Base-by-base conservation (phyloP, 108 stramenopile genomes). In the Stephanodiscus triporus region DNA sequence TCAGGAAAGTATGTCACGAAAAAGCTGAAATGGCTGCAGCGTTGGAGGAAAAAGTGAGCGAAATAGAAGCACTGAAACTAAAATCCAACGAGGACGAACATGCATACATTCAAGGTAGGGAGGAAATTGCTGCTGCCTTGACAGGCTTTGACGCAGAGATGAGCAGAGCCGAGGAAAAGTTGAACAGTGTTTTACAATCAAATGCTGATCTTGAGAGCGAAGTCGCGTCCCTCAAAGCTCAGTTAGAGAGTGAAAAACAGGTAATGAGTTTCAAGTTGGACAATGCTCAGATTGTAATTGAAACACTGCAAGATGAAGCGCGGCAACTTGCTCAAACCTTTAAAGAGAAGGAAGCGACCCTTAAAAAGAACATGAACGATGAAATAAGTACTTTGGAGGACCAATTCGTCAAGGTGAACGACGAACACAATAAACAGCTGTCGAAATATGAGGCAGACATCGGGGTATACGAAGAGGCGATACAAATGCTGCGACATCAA, bases 91-190 rank as follows among this genome's bases (percentile, higher is more conserved):
- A 69, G 29, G 36, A 14, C 20, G 54, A 74, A 70, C 59, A 65
- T 10, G 79, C 73, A 36, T 80, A 58, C 61, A 68, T 59, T 27
- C 42, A 57, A 16, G 79, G 74, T 24, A 73, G 79, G 23, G 48
- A 59, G 29, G 63, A 69, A 60, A 70, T 80, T 70, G 63, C 79
- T 23, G 62, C 20, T 20, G 73, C 73, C 11, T 58, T 80, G 27
- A 19, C 55, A 14, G 73, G 79, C 16, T 80, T 80, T 54, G 79
- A 80, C 34, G 68, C 73, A 19, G 79, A 80, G 58, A 69, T 80
- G 68, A 70, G 56, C 0, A 73, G 58, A 63, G 79, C 79, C 0
- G 79, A 74, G 40, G 38, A 55, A n/a, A 73, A 74, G 45, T 53
- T 80, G 42, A 73, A 70, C 11, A 69, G 68, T 53, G 55, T 70